Evolutionary conservation across 805 yeast genomes (phyloP).

Genomic region (Wickerhamomyces sydowiorum): DNA sequence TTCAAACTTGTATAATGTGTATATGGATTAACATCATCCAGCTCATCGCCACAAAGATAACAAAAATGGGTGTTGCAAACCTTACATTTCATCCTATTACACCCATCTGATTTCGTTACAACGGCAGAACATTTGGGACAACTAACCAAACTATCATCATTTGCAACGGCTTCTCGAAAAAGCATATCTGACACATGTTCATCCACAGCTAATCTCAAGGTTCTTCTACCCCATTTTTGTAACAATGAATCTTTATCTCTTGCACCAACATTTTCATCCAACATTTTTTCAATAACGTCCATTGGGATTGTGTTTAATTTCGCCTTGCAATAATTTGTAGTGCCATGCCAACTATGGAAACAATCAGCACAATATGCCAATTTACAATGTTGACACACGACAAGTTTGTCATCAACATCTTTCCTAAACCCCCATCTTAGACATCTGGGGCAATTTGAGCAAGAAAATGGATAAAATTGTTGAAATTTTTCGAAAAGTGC

Average conservation of each 20-base stretch:
- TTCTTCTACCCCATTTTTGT: slow-evolving; percentile 38
- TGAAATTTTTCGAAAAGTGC: slow-evolving; percentile 38
- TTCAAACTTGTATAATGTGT: slow-evolving; percentile 39
- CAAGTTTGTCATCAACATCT: slow-evolving; percentile 38
- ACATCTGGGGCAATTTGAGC: slow-evolving; percentile 52
- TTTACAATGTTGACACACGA: slow-evolving; percentile 43
- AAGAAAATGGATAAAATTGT: slow-evolving; percentile 40
- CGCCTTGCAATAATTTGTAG: slow-evolving; percentile 38
- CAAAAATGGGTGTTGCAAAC: slow-evolving; percentile 47
- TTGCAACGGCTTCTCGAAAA: slow-evolving; percentile 37
- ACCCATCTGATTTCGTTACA: slow-evolving; percentile 54
- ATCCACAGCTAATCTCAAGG: slow-evolving; percentile 35
- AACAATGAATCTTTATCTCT: too few relatives aligned
- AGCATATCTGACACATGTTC: slow-evolving; percentile 42
- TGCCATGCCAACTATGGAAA: slow-evolving; percentile 58
- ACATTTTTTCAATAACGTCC: slow-evolving; percentile 20
- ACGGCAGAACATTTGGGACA: slow-evolving; percentile 50
- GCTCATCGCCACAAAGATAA: slow-evolving; percentile 42
- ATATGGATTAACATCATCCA: slow-evolving; percentile 40
- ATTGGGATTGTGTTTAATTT: slow-evolving; percentile 23
- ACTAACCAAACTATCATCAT: slow-evolving; percentile 35
- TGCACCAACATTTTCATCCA: slow-evolving; percentile 28
- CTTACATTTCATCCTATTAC: slow-evolving; percentile 56
- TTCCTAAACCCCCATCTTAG: slow-evolving; percentile 39
- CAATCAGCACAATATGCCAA: slow-evolving; percentile 54